Conservation (phyloP, 352 stramenopile genomes). For the Pythium vanterpoolii region DNA sequence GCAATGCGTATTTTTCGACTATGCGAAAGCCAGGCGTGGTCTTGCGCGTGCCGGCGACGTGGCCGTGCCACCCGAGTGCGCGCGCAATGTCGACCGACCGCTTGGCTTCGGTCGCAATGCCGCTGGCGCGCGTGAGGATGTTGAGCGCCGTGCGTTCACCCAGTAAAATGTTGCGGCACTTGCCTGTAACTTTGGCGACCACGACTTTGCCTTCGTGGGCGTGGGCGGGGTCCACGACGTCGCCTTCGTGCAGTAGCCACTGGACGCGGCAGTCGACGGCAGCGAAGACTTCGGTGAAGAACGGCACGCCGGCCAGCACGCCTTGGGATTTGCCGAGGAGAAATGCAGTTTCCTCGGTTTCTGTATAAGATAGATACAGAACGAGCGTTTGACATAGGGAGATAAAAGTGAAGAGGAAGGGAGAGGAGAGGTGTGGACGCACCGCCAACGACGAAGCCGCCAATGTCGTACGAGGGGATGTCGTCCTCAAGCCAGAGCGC, state of each 20-base stretch:
- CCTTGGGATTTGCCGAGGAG: constrained; percentile 93
- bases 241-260: constrained; percentile 86
- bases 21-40: constrained; percentile 98
- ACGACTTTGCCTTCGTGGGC: constrained; percentile 76
- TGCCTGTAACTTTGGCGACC: constrained; percentile 93
- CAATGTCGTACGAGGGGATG: constrained; percentile 96
- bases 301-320: constrained; percentile 93
- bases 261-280: constrained; percentile 89
- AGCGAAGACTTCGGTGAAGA: constrained; percentile 94
- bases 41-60: constrained; percentile 97
- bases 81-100: constrained; percentile 65
- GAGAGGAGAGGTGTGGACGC: constrained; percentile 15
- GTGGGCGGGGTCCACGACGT: constrained; percentile 39
- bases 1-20: constrained; percentile 98
- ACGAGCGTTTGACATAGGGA: not conserved
- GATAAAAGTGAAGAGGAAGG: not conserved
- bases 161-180: constrained; percentile 91
- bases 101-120: constrained; percentile 90
- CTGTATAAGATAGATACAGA: constrained; percentile 26
- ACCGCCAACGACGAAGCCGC: constrained; percentile 96
- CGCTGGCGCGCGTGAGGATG: constrained; percentile 94
- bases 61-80: constrained; percentile 86
- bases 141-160: constrained; percentile 98
- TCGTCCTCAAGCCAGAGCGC: constrained; percentile 96
- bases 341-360: constrained; percentile 75